Percentiles rank a stretch among this genome's conserved stretches.
Evolutionary conservation across 306 rosid genomes (phyloP).

Genomic region (Quercus alba): DNA sequence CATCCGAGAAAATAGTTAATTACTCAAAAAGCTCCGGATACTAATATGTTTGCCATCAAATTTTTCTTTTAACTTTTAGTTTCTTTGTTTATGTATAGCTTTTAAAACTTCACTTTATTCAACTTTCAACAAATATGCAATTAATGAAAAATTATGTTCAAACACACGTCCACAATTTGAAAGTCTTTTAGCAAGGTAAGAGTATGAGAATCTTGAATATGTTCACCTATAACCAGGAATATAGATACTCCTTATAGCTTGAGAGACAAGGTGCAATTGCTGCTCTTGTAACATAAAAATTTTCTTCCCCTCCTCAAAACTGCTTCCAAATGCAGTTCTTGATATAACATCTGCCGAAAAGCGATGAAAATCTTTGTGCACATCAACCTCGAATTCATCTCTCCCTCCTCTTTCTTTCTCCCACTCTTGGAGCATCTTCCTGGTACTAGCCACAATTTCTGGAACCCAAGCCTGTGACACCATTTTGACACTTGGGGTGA

Average conservation of each 20-base stretch:
- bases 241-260: slow-evolving; percentile 32
- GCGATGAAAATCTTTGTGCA: slow-evolving; percentile 28
- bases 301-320: slow-evolving; percentile 46
- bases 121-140: no score
- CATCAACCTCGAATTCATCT: slow-evolving; percentile 53
- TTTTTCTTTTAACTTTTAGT: no score
- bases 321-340: slow-evolving; percentile 55
- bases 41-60: no score
- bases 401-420: slow-evolving; percentile 30
- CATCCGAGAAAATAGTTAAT: no score
- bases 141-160: no score
- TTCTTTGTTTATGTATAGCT: no score
- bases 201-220: background rate
- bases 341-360: slow-evolving; percentile 47
- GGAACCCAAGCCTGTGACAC: slow-evolving; percentile 44
- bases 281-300: slow-evolving; percentile 48
- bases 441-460: slow-evolving; percentile 29
- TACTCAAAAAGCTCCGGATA: no score
- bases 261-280: slow-evolving; percentile 26
- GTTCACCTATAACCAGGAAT: slow-evolving; percentile 56
- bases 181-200: no score
- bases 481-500: background rate
- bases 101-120: no score
- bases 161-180: no score
- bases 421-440: slow-evolving; percentile 38